Evolutionary conservation across 768 basidiomycete genomes (phyloP).

Genomic region (Sarcomyxa edulis): DNA sequence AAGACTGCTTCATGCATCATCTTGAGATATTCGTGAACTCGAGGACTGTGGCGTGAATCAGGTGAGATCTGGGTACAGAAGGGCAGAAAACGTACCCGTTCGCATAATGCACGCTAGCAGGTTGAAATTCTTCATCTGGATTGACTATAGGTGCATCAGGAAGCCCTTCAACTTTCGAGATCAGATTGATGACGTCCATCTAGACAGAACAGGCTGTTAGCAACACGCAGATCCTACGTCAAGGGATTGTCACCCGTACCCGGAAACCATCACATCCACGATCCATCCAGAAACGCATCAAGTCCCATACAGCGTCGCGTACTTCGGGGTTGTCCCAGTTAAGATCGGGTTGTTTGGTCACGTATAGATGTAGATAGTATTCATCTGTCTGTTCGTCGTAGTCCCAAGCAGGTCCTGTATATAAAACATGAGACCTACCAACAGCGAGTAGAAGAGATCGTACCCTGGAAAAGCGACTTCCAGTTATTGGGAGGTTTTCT

Average conservation of each 20-base stretch:
- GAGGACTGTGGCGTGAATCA: constrained; percentile 35
- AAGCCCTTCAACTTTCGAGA: constrained; percentile 57
- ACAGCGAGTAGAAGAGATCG: constrained; percentile 5
- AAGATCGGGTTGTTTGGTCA: constrained; percentile 65
- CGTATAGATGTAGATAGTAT: constrained; percentile 70
- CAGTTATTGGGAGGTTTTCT: constrained; percentile 70
- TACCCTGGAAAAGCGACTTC: constrained; percentile 62
- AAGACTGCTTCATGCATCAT: constrained; percentile 64
- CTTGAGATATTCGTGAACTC: constrained; percentile 60
- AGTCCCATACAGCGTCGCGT: constrained; percentile 51
- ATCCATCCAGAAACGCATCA: constrained; percentile 73
- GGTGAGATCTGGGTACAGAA: constrained; percentile 1
- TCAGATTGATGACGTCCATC: constrained; percentile 71
- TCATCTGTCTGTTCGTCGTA: constrained; percentile 60
- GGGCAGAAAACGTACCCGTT: constrained; percentile 58
- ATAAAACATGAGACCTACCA: no score
- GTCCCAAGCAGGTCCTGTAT: constrained; percentile 65
- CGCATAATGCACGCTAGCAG: constrained; percentile 45
- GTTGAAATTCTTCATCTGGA: constrained; percentile 46
- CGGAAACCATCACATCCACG: constrained; percentile 74
- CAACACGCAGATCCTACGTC: no score
- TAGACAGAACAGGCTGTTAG: constrained; percentile 15
- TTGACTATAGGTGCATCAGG: constrained; percentile 62
- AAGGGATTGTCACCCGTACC: constrained; percentile 28
- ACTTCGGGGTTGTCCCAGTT: constrained; percentile 73